A percentile compares a stretch with the other conserved stretches of the same genome.
phyloP scores from a whole-genome alignment of 164 flowering plant species.

The Stephania cephalantha region DNA sequence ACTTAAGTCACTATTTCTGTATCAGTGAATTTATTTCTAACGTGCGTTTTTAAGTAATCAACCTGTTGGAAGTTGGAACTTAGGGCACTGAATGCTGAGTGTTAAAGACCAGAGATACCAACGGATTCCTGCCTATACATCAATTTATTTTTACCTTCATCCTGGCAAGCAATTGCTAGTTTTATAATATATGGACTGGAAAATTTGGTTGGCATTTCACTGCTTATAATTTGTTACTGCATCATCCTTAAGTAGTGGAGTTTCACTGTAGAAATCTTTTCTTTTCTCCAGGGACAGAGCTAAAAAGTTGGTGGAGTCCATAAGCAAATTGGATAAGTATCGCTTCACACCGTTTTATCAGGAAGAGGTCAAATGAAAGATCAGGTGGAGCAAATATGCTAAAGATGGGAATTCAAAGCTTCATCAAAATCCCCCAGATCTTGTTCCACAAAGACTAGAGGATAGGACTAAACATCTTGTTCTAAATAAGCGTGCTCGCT shows the following conservation, averaged over 20 bases:
- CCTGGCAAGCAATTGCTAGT: background rate
- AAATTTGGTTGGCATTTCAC: constrained; percentile 3
- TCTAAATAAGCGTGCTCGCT: constrained; percentile 67
- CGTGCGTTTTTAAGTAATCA: too few species aligned
- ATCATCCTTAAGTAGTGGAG: constrained; percentile 3
- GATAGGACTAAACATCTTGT: constrained; percentile 53
- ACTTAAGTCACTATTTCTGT: too few species aligned
- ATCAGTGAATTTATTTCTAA: too few species aligned
- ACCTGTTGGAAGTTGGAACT: background rate
- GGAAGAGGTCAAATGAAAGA: constrained; percentile 57
- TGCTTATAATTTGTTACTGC: background rate
- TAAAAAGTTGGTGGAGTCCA: constrained; percentile 51
- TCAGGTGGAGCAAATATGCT: constrained; percentile 38
- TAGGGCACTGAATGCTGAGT: background rate
- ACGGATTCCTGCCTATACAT: background rate
- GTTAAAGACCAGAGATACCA: background rate
- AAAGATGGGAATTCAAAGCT: constrained; percentile 54
- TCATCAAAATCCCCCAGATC: constrained; percentile 42
- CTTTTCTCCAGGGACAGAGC: constrained; percentile 50
- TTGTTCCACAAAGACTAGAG: constrained; percentile 40
- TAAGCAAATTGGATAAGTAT: constrained; percentile 46
- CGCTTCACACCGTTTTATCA: constrained; percentile 35
- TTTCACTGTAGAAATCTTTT: constrained; percentile 18
- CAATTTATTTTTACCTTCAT: background rate
- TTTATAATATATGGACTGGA: background rate